Percentiles rank a stretch among this genome's conserved stretches.
Conservation (phyloP, 2,329 filamentous ascomycete genomes). For the Sclerotiophoma versabilis region DNA sequence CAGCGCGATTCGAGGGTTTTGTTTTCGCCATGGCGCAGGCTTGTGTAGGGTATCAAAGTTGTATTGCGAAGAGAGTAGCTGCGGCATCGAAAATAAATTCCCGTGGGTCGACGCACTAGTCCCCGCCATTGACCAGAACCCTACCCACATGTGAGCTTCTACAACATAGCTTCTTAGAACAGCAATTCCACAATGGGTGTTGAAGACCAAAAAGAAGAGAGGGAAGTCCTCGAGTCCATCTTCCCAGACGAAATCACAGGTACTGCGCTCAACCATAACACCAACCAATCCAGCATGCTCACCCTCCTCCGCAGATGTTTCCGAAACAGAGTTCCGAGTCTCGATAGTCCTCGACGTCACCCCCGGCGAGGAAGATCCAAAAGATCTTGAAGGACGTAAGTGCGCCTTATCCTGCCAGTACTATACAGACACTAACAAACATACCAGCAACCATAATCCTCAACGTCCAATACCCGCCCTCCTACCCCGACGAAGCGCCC, state of each 20-base stretch:
- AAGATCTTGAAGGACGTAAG: constrained; percentile 65
- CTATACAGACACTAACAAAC: not conserved
- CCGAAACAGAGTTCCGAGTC: constrained; percentile 87
- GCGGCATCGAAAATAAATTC: not conserved
- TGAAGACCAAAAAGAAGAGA: constrained; percentile 94
- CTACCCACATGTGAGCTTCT: constrained; percentile 8
- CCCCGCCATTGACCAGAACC: constrained; percentile 16
- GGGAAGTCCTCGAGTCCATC: constrained; percentile 97
- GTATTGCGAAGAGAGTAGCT: constrained; percentile 4
- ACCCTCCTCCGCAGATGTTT: constrained; percentile 70
- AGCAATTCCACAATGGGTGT: constrained; percentile 52
- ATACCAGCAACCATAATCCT: constrained; percentile 72
- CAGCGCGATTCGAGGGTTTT: constrained; percentile 54
- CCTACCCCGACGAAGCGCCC: constrained; percentile 88
- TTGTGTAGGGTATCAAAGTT: constrained; percentile 9
- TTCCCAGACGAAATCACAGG: constrained; percentile 97
- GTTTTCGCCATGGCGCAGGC: constrained; percentile 59
- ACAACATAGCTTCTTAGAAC: constrained; percentile 6
- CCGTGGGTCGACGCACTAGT: constrained; percentile 7
- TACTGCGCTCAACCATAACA: constrained; percentile 47
- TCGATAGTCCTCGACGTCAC: constrained; percentile 82
- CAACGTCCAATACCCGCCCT: constrained; percentile 85
- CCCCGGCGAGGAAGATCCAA: constrained; percentile 60
- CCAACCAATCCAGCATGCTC: constrained; percentile 9
- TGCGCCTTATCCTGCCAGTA: not conserved